These are phyloP conservation scores for Eucalyptus urophylla DNA, from an alignment of 345 rosid genomes.

Conservation along the genomic window DNA sequence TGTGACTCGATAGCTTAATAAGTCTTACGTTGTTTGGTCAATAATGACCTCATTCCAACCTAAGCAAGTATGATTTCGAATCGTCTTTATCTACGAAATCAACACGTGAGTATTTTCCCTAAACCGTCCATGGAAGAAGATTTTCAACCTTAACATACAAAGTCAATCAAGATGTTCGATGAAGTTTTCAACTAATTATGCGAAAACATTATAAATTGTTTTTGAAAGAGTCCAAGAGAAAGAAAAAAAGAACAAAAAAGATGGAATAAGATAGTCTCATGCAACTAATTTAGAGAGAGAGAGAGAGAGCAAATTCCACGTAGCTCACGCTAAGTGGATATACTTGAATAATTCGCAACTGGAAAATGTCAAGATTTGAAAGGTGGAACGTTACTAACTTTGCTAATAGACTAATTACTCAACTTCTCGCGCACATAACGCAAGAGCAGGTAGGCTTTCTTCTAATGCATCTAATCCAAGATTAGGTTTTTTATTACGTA, in stretches of 20 bases:
- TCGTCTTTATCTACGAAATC: accelerated
- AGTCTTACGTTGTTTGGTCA: not conserved
- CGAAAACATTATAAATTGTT: not conserved
- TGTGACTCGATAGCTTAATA: accelerated
- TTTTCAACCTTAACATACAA: not conserved
- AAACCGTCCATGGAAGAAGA: not conserved
- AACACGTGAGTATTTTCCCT: not conserved
- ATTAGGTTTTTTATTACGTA: not conserved
- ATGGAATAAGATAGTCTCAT: not conserved
- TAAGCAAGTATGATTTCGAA: accelerated
- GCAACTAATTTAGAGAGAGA: not conserved
- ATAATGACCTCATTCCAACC: not conserved
- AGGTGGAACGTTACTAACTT: not conserved
- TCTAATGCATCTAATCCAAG: not conserved
- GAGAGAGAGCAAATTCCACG: not conserved
- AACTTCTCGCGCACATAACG: not conserved
- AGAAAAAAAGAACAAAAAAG: accelerated
- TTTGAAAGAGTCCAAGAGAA: not conserved
- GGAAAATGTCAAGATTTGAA: not conserved
- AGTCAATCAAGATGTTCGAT: not conserved
- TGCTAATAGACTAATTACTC: not conserved
- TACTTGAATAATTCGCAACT: not conserved
- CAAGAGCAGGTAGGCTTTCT: not conserved
- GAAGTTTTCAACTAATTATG: not conserved
- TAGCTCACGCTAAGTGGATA: not conserved